Base-by-base conservation (phyloP, 495 filamentous ascomycete genomes). In the Aspergillus nidulans region DNA sequence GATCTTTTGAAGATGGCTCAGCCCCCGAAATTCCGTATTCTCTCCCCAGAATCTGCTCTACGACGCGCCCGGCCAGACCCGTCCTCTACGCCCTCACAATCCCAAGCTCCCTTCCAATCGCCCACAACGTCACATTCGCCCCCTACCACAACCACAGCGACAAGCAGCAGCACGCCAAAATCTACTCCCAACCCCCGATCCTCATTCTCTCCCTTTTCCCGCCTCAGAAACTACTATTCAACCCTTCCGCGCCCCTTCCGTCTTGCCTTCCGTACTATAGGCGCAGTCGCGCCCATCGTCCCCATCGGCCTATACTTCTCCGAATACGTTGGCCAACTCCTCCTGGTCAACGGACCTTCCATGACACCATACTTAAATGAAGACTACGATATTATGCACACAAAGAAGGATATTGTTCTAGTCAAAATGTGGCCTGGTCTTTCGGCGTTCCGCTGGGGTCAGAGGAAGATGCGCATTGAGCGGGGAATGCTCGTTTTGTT, bases 321-420 rank as follows among this genome's bases (percentile, higher is more conserved):
- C 46, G 74, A 78, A 43, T 75, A 87, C 60, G 73, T 89, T 48
- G 75, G 78, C 45, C 76, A 85, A 56, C 57, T 86, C 24, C 82
- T 83, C 60, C 76, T 76, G 70, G 83, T 91, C 58, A 74, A 69
- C 24, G 89, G 89, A 3, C 73, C 81, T 19, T 87, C 83, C 15
- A 92, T 92, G 89, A 89, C 86, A 50, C 89, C 89, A 0, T 87
- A 82, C 66, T 63, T 92, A 10, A 91, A 91, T 57, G 74, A 83
- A 38, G 77, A 84, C 44, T 85, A 71, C 63, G 76, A 85, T 38
- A 68, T 78, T 57, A 80, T 75, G 43, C 73, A 81, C 20, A 75
- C 76, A 21, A 64, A 77, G n/a, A 62, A 67, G 39, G 81, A 85
- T 43, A 59, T 76, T 18, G 73, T 83, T 6, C 62, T 78, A 18